Evolutionary conservation across 2,329 filamentous ascomycete genomes (phyloP).

Genomic region (Aspergillus novoparasiticus): DNA sequence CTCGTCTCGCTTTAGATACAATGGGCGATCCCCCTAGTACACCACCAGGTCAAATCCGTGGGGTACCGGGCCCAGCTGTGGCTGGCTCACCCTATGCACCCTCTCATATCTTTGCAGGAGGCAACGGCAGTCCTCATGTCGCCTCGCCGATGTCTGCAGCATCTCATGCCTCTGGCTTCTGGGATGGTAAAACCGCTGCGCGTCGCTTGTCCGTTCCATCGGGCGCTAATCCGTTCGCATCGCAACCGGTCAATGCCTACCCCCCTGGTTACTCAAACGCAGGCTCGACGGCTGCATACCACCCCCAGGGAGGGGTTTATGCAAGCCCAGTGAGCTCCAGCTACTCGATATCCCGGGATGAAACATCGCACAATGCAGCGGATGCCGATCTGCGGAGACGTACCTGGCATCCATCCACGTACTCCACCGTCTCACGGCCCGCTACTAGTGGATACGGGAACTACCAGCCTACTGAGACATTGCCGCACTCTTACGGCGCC

Average conservation of each 20-base stretch:
- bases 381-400: conserved; percentile 81
- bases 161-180: conserved; percentile 73
- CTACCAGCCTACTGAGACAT: conserved; percentile 69
- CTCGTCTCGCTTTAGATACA: conserved; percentile 57
- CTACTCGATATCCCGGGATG: conserved; percentile 47
- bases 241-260: conserved; percentile 58
- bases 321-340: conserved; percentile 69
- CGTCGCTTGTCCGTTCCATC: conserved; percentile 84
- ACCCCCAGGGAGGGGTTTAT: conserved; percentile 63
- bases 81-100: conserved; percentile 80
- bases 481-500: conserved; percentile 58
- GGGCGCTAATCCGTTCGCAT: conserved; percentile 72
- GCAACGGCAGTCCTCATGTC: conserved; percentile 76
- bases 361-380: conserved; percentile 39
- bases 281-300: conserved; percentile 57
- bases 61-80: conserved; percentile 68
- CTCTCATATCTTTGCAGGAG: conserved; percentile 72
- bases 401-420: conserved; percentile 80
- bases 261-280: conserved; percentile 60
- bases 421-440: conserved; percentile 66
- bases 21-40: conserved; percentile 65
- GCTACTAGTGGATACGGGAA: conserved; percentile 74
- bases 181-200: conserved; percentile 67
- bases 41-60: conserved; percentile 65
- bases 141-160: conserved; percentile 73